phyloP scores from a whole-genome alignment of 805 yeast genomes.

The Yarrowia sp. region DNA sequence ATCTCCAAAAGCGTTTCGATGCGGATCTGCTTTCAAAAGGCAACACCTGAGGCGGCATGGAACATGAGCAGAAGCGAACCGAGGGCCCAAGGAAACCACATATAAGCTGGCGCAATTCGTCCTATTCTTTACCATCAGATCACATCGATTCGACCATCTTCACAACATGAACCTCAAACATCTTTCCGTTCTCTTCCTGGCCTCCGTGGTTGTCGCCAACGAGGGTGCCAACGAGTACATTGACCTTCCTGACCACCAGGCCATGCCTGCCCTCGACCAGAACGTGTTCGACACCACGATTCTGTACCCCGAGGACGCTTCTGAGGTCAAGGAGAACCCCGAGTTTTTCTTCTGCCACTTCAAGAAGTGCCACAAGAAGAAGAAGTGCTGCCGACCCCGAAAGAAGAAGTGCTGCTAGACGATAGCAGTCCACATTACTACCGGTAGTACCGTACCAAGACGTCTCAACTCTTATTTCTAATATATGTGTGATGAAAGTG shows the following conservation, averaged over 20 bases:
- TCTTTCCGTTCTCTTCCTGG: conserved; percentile 11
- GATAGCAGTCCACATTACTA: no score
- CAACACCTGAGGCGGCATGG: conserved; percentile 8
- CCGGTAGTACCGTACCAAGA: no score
- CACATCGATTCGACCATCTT: neutral
- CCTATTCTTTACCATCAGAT: neutral
- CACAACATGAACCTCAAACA: conserved; percentile 7
- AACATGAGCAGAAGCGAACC: neutral
- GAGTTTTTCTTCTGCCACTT: conserved; percentile 14
- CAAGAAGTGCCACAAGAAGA: conserved; percentile 16
- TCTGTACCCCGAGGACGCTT: neutral
- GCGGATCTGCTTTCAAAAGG: neutral
- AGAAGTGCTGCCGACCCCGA: conserved; percentile 11
- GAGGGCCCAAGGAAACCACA: neutral
- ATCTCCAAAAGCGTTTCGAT: neutral
- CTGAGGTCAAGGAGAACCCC: conserved; percentile 25
- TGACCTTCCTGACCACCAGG: conserved; percentile 6
- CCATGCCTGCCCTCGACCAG: conserved; percentile 9
- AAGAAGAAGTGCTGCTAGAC: conserved; percentile 3
- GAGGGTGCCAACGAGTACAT: conserved; percentile 22
- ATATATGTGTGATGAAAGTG: no score
- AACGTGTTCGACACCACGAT: neutral
- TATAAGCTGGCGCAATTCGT: neutral
- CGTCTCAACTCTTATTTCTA: conserved; percentile 1
- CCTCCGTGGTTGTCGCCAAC: conserved; percentile 10